Evolutionary conservation across 805 yeast genomes (phyloP).

Genomic region (Wilhelminamyces savonicus): DNA sequence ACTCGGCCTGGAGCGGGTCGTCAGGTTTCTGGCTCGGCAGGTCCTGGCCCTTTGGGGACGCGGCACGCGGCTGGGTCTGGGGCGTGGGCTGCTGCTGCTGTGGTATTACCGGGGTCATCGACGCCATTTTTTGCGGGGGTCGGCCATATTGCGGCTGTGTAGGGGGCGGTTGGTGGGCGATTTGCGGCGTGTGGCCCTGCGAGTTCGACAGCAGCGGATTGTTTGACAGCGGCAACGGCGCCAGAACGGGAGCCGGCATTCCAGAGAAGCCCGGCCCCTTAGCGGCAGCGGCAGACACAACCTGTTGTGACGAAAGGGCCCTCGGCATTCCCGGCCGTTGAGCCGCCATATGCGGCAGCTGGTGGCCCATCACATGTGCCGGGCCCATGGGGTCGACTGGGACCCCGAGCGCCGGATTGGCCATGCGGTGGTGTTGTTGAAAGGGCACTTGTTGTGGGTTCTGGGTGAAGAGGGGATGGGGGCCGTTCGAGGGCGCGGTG

Average conservation of each 20-base stretch:
- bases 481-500: neutral
- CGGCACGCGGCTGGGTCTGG: conserved; percentile 12
- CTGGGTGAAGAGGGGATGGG: neutral
- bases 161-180: conserved; percentile 16
- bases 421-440: neutral
- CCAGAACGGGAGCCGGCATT: conserved; percentile 16
- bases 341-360: conserved; percentile 1
- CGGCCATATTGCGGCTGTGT: conserved; percentile 1
- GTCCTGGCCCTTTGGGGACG: conserved; percentile 3
- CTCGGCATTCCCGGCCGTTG: conserved; percentile 15
- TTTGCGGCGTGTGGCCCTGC: conserved; percentile 25
- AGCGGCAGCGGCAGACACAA: conserved; percentile 7
- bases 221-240: conserved; percentile 12
- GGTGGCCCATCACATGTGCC: neutral
- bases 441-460: conserved; percentile 1
- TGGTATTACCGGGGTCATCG: conserved; percentile 16
- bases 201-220: conserved; percentile 12
- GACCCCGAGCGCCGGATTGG: no score
- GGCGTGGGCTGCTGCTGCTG: conserved; percentile 19
- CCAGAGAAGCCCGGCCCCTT: no score
- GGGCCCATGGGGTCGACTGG: neutral
- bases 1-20: conserved; percentile 3
- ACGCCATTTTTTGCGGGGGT: no score
- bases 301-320: conserved; percentile 13
- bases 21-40: conserved; percentile 2